These are phyloP conservation scores for Atkinsonella texensis DNA, from an alignment of 2,329 filamentous ascomycete genomes.

Conservation along the genomic window DNA sequence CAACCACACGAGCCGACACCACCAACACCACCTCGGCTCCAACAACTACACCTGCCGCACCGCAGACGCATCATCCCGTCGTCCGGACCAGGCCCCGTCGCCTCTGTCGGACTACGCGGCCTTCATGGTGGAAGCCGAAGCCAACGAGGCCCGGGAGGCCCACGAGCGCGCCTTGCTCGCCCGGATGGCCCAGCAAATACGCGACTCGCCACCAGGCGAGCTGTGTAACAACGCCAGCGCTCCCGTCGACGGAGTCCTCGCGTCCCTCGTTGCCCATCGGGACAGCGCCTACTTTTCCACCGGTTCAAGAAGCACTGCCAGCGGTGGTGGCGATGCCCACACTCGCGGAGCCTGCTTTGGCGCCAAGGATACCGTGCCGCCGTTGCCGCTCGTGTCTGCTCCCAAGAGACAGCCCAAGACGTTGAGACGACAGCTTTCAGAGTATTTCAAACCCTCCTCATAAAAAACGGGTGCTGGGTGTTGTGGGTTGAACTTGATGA, in stretches of 20 bases:
- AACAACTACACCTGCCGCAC: not conserved
- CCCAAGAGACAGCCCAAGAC: constrained; percentile 5
- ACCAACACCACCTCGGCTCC: not conserved
- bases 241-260: not conserved
- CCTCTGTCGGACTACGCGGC: constrained; percentile 12
- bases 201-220: not conserved
- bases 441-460: constrained; percentile 11
- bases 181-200: constrained; percentile 1
- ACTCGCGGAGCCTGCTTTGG: not conserved
- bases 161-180: constrained; percentile 5
- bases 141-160: constrained; percentile 4
- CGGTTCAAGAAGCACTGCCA: constrained; percentile 4
- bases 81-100: not conserved
- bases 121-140: constrained; percentile 13
- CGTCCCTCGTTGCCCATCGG: not conserved
- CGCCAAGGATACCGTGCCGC: not conserved
- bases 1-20: not conserved
- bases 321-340: not conserved
- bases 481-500: not conserved
- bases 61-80: not conserved
- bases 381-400: not conserved
- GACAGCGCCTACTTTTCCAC: constrained; percentile 8
- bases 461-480: not conserved
- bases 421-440: constrained; percentile 7
- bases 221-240: not conserved